Percentiles rank a stretch among this genome's conserved stretches.
phyloP scores from a whole-genome alignment of 345 rosid genomes.

The Eucalyptus victrix region DNA sequence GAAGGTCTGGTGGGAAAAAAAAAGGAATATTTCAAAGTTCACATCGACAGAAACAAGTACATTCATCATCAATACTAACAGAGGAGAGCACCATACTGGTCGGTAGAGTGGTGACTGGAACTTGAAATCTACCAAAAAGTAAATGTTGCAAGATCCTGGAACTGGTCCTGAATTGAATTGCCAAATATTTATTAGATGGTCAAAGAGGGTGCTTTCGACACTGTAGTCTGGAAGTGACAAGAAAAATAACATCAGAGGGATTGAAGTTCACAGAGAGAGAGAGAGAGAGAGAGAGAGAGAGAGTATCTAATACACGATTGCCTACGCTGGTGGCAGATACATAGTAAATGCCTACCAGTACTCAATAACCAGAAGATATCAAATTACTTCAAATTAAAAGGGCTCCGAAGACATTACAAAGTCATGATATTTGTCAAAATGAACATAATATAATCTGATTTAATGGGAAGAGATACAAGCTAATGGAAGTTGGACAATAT shows the following conservation, averaged over 20 bases:
- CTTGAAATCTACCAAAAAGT: constrained; percentile 80
- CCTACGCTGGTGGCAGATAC: too few relatives aligned
- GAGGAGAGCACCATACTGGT: constrained; percentile 31
- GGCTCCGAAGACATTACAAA: too few relatives aligned
- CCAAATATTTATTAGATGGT: constrained; percentile 89
- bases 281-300: neutral
- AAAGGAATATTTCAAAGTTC: neutral
- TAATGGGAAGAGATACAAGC: too few relatives aligned
- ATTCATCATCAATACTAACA: neutral
- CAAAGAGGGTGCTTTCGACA: constrained; percentile 54
- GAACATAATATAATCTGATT: too few relatives aligned
- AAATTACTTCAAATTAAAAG: too few relatives aligned
- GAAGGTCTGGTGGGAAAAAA: neutral
- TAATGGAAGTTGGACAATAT: neutral
- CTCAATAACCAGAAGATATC: too few relatives aligned
- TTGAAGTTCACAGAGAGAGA: neutral
- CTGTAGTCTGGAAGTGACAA: constrained; percentile 42
- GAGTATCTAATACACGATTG: neutral
- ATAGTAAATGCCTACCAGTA: too few relatives aligned
- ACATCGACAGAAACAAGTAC: neutral
- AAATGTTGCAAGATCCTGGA: constrained; percentile 62
- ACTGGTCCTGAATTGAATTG: constrained; percentile 76
- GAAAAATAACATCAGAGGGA: neutral
- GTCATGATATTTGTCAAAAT: too few relatives aligned
- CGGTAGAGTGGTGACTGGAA: constrained; percentile 89